These are phyloP conservation scores for Lecanoromycetidae sp. DNA, from an alignment of 2,329 filamentous ascomycete species.

Conservation along the genomic window DNA sequence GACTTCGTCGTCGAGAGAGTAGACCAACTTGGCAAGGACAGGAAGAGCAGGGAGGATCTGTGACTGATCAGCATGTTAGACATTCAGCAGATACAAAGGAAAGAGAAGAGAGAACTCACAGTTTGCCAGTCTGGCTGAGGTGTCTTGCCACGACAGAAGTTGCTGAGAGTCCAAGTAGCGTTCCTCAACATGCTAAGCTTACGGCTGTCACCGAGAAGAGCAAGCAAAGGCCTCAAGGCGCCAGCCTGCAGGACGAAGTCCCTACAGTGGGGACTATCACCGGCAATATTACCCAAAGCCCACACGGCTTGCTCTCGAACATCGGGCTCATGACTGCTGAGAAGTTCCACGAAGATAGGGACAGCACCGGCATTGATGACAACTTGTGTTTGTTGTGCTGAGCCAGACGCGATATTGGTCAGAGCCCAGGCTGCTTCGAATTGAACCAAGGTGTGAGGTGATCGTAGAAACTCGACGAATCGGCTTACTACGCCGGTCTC, in stretches of 20 bases:
- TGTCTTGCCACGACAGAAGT: conserved; percentile 99
- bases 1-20: conserved; percentile 96
- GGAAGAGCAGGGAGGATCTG: conserved; percentile 91
- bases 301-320: conserved; percentile 97
- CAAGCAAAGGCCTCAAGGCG: conserved; percentile 79
- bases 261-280: conserved; percentile 92
- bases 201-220: conserved; percentile 86
- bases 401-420: conserved; percentile 98
- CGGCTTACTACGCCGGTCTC: conserved; percentile 95
- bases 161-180: conserved; percentile 97
- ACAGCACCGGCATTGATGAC: conserved; percentile 97
- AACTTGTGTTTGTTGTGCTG: conserved; percentile 92
- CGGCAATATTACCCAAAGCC: conserved; percentile 97
- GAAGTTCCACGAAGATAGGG: conserved; percentile 93
- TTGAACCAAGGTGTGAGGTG: conserved; percentile 93
- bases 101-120: conserved; percentile 43
- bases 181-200: conserved; percentile 99
- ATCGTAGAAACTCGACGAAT: conserved; percentile 96
- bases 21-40: conserved; percentile 91
- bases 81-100: neutral
- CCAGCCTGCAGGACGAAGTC: conserved; percentile 91
- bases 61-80: conserved; percentile 21
- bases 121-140: conserved; percentile 97
- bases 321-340: conserved; percentile 92
- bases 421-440: conserved; percentile 98